A percentile compares a stretch with the other conserved stretches of the same genome.
Conservation (phyloP, 2,329 filamentous ascomycete genomes). For the Pseudopyricularia javanii region DNA sequence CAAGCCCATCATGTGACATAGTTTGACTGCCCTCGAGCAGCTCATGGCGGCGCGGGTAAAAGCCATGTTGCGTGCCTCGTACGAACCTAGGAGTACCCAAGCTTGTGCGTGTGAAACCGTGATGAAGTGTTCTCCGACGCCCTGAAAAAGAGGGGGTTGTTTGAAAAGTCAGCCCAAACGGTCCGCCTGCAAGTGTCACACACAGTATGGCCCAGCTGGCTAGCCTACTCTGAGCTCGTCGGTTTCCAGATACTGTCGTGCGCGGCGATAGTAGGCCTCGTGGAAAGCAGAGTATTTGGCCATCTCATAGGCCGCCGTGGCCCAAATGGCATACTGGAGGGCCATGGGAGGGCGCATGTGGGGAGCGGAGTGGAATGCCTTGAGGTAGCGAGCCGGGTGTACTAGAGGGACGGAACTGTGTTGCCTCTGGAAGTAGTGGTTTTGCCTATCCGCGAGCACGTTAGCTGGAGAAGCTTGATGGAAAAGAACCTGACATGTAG, state of each 20-base stretch:
- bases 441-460: constrained; percentile 38
- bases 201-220: background rate
- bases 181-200: background rate
- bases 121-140: constrained; percentile 68
- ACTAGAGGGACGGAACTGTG: constrained; percentile 66
- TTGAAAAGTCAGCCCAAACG: background rate
- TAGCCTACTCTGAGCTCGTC: constrained; percentile 64
- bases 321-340: constrained; percentile 80
- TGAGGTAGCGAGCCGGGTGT: constrained; percentile 63
- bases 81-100: constrained; percentile 62
- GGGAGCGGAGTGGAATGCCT: constrained; percentile 59
- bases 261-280: constrained; percentile 68
- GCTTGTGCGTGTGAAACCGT: constrained; percentile 70
- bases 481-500: too few relatives aligned
- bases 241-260: constrained; percentile 69
- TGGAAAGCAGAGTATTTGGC: constrained; percentile 62
- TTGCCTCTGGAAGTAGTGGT: constrained; percentile 63
- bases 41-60: constrained; percentile 84
- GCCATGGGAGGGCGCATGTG: constrained; percentile 71
- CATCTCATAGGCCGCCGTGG: constrained; percentile 58
- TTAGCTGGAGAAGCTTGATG: background rate
- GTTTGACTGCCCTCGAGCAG: constrained; percentile 54
- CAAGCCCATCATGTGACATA: constrained; percentile 75
- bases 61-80: constrained; percentile 75
- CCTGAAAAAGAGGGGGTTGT: constrained; percentile 32